Conservation (phyloP, 352 stramenopile genomes). For the Saprolegnia parasitica region DNA sequence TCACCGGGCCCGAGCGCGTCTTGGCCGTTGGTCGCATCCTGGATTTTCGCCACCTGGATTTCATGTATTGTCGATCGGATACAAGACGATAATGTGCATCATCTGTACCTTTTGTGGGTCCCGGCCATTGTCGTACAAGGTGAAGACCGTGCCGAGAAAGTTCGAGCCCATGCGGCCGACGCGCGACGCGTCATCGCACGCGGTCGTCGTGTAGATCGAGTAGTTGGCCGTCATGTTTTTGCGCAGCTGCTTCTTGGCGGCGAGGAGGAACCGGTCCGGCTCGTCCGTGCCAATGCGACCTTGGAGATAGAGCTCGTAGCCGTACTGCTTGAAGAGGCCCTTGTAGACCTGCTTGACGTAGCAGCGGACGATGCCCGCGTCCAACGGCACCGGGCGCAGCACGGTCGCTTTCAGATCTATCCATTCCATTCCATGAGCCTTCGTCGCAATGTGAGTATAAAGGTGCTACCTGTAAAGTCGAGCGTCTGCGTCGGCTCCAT, state of each 20-base stretch:
- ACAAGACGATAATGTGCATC: too few species aligned
- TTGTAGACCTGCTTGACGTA: conserved; percentile 86
- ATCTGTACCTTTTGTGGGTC: conserved; percentile 63
- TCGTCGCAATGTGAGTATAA: not conserved
- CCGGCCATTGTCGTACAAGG: conserved; percentile 82
- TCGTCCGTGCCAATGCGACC: conserved; percentile 79
- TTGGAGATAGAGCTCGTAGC: conserved; percentile 79
- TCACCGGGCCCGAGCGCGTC: conserved; percentile 41
- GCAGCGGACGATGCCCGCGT: conserved; percentile 81
- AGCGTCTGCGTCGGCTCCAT: conserved; percentile 80
- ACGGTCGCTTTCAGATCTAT: conserved; percentile 72
- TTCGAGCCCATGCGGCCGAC: conserved; percentile 88
- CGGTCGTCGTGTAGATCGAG: conserved; percentile 77
- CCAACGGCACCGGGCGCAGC: conserved; percentile 70
- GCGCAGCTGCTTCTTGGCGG: conserved; percentile 73
- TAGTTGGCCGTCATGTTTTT: conserved; percentile 88
- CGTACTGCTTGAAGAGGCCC: conserved; percentile 84
- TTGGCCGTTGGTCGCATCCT: conserved; percentile 70
- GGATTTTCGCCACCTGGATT: conserved; percentile 64
- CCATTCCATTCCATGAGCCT: not conserved
- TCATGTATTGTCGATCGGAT: not conserved
- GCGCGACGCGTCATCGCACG: conserved; percentile 59
- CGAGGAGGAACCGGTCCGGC: conserved; percentile 72
- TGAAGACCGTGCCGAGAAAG: conserved; percentile 83
- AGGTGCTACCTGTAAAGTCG: conserved; percentile 38